Evolutionary conservation across 441 rosid species (phyloP).

Genomic region (Breynia disticha): DNA sequence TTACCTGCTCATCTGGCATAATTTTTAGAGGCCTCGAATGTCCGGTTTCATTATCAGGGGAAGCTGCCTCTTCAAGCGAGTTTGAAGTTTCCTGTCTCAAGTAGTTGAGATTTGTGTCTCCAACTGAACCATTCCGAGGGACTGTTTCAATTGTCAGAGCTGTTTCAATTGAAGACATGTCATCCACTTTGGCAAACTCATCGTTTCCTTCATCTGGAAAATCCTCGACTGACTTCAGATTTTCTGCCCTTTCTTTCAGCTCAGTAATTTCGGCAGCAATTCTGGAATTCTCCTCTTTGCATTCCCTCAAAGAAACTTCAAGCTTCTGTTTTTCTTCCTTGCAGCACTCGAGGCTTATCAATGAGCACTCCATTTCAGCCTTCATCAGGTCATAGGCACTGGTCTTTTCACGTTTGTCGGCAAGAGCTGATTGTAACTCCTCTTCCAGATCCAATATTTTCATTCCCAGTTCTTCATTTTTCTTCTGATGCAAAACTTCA

Average conservation of each 20-base stretch:
- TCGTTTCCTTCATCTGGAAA: conserved; percentile 26
- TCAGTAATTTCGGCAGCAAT: conserved; percentile 45
- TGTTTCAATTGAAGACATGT: conserved; percentile 16
- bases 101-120: conserved; percentile 5
- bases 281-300: conserved; percentile 48
- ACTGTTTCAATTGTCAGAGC: conserved; percentile 9
- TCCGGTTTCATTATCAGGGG: conserved; percentile 19
- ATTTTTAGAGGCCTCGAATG: conserved; percentile 12
- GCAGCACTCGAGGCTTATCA: conserved; percentile 94
- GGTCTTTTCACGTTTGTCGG: conserved; percentile 71
- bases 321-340: conserved; percentile 88
- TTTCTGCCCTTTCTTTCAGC: conserved; percentile 41
- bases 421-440: conserved; percentile 45
- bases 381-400: conserved; percentile 74
- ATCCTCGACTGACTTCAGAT: conserved; percentile 21
- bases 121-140: conserved; percentile 16
- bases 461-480: conserved; percentile 66
- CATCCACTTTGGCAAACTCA: conserved; percentile 19
- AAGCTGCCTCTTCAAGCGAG: conserved; percentile 25
- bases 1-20: conserved; percentile 35
- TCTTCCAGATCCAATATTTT: conserved; percentile 69
- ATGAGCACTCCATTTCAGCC: conserved; percentile 92
- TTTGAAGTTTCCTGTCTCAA: conserved; percentile 13
- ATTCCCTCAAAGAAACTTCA: conserved; percentile 56
- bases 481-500: conserved; percentile 73